These are phyloP conservation scores for Parsonsia alboflavescens DNA, from an alignment of 257 asterid species.

Conservation along the genomic window DNA sequence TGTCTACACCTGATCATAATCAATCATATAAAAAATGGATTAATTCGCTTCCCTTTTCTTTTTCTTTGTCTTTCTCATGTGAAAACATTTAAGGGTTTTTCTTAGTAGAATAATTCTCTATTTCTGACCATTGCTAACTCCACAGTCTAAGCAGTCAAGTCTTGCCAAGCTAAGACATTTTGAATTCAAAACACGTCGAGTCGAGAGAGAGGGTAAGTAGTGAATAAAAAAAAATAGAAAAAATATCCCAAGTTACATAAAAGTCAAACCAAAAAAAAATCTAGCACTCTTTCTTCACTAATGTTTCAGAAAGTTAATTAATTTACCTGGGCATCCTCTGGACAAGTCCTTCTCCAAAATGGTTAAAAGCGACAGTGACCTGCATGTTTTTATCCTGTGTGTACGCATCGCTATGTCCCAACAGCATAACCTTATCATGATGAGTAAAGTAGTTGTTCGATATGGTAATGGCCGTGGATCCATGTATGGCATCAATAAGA, in stretches of 20 bases:
- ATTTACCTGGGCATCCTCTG: constrained; percentile 87
- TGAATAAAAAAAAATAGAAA: no score
- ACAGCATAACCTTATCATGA: constrained; percentile 79
- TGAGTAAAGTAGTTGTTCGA: constrained; percentile 73
- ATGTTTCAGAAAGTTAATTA: background rate
- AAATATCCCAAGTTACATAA: no score
- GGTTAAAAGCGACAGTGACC: constrained; percentile 76
- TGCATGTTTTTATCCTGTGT: constrained; percentile 58
- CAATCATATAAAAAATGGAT: no score
- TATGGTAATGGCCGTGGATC: constrained; percentile 68
- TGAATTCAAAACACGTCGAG: no score
- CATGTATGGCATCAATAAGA: constrained; percentile 66
- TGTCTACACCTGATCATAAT: constrained; percentile 71
- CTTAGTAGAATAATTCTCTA: no score
- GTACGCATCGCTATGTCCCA: constrained; percentile 63
- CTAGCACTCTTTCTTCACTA: no score
- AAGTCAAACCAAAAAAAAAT: no score
- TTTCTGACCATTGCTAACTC: background rate
- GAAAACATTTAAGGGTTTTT: no score
- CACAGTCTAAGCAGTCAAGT: background rate
- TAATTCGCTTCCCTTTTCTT: no score
- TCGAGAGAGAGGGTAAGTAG: no score
- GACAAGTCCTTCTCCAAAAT: constrained; percentile 80
- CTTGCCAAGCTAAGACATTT: no score
- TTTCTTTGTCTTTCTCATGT: no score